These are phyloP conservation scores for Clitopilus hobsonii DNA, from an alignment of 768 basidiomycete species.

Conservation along the genomic window DNA sequence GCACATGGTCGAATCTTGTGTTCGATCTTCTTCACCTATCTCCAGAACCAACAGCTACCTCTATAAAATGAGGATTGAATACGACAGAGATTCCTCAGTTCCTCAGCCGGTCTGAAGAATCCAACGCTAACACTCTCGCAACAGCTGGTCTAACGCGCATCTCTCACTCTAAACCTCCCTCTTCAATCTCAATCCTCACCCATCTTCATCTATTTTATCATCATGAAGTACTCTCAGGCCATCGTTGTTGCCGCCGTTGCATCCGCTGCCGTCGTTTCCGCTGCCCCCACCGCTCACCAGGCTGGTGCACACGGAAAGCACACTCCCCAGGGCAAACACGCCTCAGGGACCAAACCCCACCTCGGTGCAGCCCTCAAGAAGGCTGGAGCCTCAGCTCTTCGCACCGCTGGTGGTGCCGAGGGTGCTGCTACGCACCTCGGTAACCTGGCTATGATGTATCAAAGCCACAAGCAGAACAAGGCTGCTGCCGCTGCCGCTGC, in stretches of 20 bases:
- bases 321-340: not conserved
- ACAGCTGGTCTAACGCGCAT: constrained; percentile 12
- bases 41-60: too few species aligned
- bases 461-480: not conserved
- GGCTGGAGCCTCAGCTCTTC: not conserved
- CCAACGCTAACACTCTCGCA: constrained; percentile 2
- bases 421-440: constrained; percentile 1
- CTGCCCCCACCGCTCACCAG: not conserved
- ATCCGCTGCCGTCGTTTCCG: constrained; percentile 10
- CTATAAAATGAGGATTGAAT: constrained; percentile 4
- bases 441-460: not conserved
- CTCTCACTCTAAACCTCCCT: not conserved
- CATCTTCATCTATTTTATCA: too few species aligned
- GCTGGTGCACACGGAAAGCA: not conserved
- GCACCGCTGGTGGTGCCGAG: not conserved
- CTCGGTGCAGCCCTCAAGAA: not conserved
- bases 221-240: constrained; percentile 14
- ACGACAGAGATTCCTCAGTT: constrained; percentile 2
- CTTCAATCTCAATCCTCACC: not conserved
- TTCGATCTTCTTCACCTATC: not conserved
- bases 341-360: not conserved
- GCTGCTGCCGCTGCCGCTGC: too few species aligned
- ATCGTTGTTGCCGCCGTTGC: constrained; percentile 10
- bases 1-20: not conserved
- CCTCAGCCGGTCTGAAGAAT: constrained; percentile 14